Conservation (phyloP, 495 filamentous ascomycete genomes). For the Ramalina intermedia region DNA sequence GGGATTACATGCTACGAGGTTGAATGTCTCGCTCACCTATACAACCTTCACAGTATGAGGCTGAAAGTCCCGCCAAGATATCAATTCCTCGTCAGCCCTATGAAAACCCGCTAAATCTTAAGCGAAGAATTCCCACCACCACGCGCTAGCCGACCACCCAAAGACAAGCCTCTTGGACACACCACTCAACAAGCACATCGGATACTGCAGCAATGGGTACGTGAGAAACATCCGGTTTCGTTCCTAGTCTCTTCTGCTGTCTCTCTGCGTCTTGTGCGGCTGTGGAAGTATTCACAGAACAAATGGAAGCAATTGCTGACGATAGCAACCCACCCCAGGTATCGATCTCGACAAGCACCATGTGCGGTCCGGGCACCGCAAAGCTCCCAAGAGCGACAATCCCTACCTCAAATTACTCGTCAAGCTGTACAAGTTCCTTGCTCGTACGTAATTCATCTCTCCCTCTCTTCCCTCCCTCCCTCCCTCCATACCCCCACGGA, state of each 20-base stretch:
- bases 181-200: not conserved
- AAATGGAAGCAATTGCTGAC: not conserved
- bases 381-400: conserved; percentile 96
- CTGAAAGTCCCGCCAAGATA: not conserved
- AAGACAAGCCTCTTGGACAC: conserved; percentile 3
- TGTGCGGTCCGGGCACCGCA: conserved; percentile 74
- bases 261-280: not conserved
- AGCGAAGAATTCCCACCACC: conserved; percentile 10
- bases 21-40: no score
- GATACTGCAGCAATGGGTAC: conserved; percentile 13
- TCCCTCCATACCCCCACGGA: not conserved
- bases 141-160: conserved; percentile 5
- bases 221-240: not conserved
- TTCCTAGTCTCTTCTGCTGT: not conserved
- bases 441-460: conserved; percentile 55
- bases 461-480: conserved; percentile 25
- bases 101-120: conserved; percentile 1
- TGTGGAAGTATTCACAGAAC: not conserved
- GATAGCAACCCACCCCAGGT: conserved; percentile 24
- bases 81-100: conserved; percentile 2
- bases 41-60: no score
- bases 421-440: conserved; percentile 97
- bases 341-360: conserved; percentile 68
- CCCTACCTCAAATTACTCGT: conserved; percentile 93
- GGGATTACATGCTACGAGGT: no score